Evolutionary conservation across 345 rosid genomes (phyloP).

Genomic region (Syzygium grande): DNA sequence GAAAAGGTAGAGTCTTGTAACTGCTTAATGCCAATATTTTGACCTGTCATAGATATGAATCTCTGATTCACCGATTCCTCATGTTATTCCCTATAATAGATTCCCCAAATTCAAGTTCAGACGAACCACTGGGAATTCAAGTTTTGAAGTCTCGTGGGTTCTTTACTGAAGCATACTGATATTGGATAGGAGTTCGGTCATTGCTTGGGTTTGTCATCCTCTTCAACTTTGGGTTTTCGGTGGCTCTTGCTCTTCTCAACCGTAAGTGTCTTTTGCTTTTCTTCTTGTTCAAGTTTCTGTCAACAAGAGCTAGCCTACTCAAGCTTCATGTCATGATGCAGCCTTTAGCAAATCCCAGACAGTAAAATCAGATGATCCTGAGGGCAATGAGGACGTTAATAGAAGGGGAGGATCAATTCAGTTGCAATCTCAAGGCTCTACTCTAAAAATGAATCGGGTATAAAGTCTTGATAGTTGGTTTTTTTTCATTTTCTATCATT

Average conservation of each 20-base stretch:
- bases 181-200: constrained; percentile 42
- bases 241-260: constrained; percentile 29
- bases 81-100: background rate
- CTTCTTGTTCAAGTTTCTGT: background rate
- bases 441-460: constrained; percentile 8
- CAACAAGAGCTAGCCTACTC: background rate
- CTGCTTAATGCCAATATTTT: background rate
- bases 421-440: constrained; percentile 10
- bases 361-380: constrained; percentile 29
- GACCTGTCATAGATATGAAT: background rate
- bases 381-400: constrained; percentile 3
- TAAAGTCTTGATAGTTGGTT: too few relatives aligned
- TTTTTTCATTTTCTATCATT: background rate
- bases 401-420: constrained; percentile 17
- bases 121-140: constrained; percentile 27
- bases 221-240: constrained; percentile 21
- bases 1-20: constrained; percentile 12
- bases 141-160: constrained; percentile 28
- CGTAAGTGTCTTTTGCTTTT: constrained; percentile 13
- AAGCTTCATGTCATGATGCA: constrained; percentile 6
- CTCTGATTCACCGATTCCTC: background rate
- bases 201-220: constrained; percentile 17
- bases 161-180: constrained; percentile 28
- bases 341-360: constrained; percentile 49
- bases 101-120: background rate